Base-by-base conservation (phyloP, 495 filamentous ascomycete genomes). In the Penicillium parvum region DNA sequence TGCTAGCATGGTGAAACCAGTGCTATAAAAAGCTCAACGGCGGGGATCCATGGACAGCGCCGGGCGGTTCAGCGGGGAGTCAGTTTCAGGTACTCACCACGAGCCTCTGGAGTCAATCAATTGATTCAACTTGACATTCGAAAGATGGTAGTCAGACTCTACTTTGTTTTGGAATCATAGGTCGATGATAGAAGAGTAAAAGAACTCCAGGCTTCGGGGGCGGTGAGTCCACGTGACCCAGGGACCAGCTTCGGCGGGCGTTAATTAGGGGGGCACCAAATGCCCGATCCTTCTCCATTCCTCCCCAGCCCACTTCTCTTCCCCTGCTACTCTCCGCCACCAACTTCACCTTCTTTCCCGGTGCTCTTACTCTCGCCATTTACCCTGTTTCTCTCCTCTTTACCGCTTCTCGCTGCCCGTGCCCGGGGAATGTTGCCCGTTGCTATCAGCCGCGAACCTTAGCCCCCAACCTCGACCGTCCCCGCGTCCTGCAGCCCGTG, bases 281-380 rank as follows among this genome's bases (percentile, higher is more conserved):
- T 52, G 50, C 41, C 41, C 41, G 28, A 46, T 38, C 40, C 42
- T 45, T 50, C 49, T 52, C 49, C 53, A 57, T 54, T 47, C 47
- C 36, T 41, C 54, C 43, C 43, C 47, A 53, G 41, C 49, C 56
- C 48, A 53, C 42, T 46, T 52, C 45, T 30, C 30, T 29, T 26
- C 10, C 35, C 35, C 30, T 32, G 7, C 25, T 9, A 21, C 5
- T 18, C 10, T 15, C 27, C 21, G 16, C 15, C 14, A 5, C 16
- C 5, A 29, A 6, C 23, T 27, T 27, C 11, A 6, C 23, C 18
- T 35, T 16, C 16, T 21, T 21, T 35, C 32, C 26, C 33, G 26
- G 10, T 21, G 18, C 21, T 7, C n/a, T 27, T 11, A 14, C 25
- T 32, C 14, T 32, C 12, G 29, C 7, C 15, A 23, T 27, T 20